These are phyloP conservation scores for Monosporozyma aquatica DNA, from an alignment of 805 yeast genomes.

Conservation along the genomic window DNA sequence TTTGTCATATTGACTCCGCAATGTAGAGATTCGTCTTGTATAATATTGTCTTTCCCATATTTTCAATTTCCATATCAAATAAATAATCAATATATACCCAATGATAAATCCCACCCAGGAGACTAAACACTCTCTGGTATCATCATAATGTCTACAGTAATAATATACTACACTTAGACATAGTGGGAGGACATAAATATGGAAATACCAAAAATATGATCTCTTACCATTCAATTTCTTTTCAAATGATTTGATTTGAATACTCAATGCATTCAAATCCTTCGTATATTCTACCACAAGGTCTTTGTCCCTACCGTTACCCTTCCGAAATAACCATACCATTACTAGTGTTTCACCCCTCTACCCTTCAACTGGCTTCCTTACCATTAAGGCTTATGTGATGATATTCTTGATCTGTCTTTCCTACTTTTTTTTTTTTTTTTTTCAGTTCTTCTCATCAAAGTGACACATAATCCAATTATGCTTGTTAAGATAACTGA, in stretches of 20 bases:
- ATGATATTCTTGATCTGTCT: too few relatives aligned
- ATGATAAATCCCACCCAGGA: not conserved
- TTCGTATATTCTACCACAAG: not conserved
- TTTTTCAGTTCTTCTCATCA: too few relatives aligned
- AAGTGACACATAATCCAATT: too few relatives aligned
- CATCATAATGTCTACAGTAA: not conserved
- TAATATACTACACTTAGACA: not conserved
- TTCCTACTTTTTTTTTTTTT: too few relatives aligned
- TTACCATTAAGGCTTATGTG: too few relatives aligned
- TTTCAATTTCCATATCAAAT: not conserved
- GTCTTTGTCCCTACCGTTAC: not conserved
- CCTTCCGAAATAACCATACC: not conserved
- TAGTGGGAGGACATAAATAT: not conserved
- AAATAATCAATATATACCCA: not conserved
- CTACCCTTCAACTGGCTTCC: too few relatives aligned
- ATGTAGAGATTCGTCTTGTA: not conserved
- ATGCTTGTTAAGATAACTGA: too few relatives aligned
- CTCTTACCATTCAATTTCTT: not conserved
- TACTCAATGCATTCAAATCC: slow-evolving; percentile 1
- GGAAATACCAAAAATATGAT: not conserved
- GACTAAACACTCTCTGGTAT: too few relatives aligned
- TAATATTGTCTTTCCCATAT: not conserved
- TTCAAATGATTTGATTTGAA: not conserved
- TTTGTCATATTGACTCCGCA: slow-evolving; percentile 25
- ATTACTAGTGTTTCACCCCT: too few relatives aligned